These are phyloP conservation scores for Hansfordia pulvinata DNA, from an alignment of 2,329 filamentous ascomycete genomes.

Conservation along the genomic window DNA sequence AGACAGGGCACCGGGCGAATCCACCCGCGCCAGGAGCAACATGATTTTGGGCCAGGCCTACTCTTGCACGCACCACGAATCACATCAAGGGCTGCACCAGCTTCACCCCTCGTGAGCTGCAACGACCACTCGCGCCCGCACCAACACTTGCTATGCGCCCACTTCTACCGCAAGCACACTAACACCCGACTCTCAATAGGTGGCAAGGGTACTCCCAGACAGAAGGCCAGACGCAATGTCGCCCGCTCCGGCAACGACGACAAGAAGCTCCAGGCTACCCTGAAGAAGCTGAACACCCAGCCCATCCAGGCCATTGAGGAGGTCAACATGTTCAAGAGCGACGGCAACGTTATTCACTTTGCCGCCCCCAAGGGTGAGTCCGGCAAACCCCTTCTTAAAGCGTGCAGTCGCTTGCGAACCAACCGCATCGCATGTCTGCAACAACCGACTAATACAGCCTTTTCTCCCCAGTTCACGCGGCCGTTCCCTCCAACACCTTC, in stretches of 20 bases:
- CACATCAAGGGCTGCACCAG: too few relatives aligned
- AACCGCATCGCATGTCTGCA: slow-evolving; percentile 3
- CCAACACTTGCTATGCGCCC: too few relatives aligned
- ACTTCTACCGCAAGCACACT: too few relatives aligned
- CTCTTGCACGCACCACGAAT: too few relatives aligned
- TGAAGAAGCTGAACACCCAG: slow-evolving; percentile 99
- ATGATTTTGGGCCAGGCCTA: too few relatives aligned
- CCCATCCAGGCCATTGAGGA: slow-evolving; percentile 99
- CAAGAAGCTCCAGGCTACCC: slow-evolving; percentile 95
- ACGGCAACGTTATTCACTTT: slow-evolving; percentile 99
- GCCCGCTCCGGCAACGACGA: slow-evolving; percentile 88
- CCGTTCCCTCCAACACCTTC: slow-evolving; percentile 96
- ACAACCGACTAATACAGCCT: slow-evolving; percentile 1
- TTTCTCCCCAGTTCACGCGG: slow-evolving; percentile 65
- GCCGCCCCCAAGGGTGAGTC: slow-evolving; percentile 85
- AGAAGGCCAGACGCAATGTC: slow-evolving; percentile 97
- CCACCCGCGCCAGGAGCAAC: too few relatives aligned
- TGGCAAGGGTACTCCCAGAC: slow-evolving; percentile 95
- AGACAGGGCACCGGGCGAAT: too few relatives aligned
- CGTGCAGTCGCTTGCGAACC: slow-evolving; percentile 2
- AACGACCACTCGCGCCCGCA: too few relatives aligned
- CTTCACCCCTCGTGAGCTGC: too few relatives aligned
- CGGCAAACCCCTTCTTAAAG: slow-evolving; percentile 3
- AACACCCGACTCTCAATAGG: slow-evolving; percentile 24
- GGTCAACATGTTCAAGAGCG: slow-evolving; percentile 99